A percentile compares a stretch with the other conserved stretches of the same genome.
These are phyloP conservation scores for Penicillium sp. DNA, from an alignment of 2,329 filamentous ascomycete species.

Conservation along the genomic window DNA sequence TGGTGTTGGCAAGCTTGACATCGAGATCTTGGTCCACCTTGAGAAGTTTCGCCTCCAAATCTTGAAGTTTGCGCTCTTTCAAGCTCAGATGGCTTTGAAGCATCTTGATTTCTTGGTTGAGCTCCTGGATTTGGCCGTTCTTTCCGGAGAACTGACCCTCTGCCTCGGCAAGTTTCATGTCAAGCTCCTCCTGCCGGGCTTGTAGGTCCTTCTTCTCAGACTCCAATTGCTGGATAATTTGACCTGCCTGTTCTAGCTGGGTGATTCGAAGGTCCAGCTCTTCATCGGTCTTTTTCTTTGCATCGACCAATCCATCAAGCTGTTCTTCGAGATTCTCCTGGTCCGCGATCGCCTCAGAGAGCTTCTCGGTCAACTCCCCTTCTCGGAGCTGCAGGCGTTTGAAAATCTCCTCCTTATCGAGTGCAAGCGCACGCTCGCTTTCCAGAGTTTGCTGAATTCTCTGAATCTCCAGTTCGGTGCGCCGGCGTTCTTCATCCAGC, in stretches of 20 bases:
- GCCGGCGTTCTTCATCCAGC: conserved; percentile 85
- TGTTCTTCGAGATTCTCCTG: conserved; percentile 93
- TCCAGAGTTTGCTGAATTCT: conserved; percentile 91
- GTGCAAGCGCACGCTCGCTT: conserved; percentile 87
- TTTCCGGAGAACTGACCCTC: conserved; percentile 68
- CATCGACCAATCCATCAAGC: conserved; percentile 79
- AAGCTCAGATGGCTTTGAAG: conserved; percentile 83
- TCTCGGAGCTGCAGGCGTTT: conserved; percentile 92
- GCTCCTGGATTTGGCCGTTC: conserved; percentile 69
- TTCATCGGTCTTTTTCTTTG: conserved; percentile 83
- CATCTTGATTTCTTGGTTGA: conserved; percentile 84
- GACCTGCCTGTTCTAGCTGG: conserved; percentile 87
- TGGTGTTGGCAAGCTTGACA: conserved; percentile 71
- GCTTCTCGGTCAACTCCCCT: conserved; percentile 85
- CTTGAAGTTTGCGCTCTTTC: conserved; percentile 85
- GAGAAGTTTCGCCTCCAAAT: conserved; percentile 79
- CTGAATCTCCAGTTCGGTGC: conserved; percentile 81
- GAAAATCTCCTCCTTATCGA: conserved; percentile 99
- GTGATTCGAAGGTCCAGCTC: conserved; percentile 74
- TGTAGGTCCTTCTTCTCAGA: conserved; percentile 76
- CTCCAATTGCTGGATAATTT: conserved; percentile 81
- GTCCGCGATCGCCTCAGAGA: conserved; percentile 86
- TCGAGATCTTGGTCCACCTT: conserved; percentile 86
- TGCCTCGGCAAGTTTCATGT: conserved; percentile 67
- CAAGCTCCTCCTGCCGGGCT: conserved; percentile 64